These are phyloP conservation scores for Kuraishia ogatae DNA, from an alignment of 805 yeast genomes.

Conservation along the genomic window DNA sequence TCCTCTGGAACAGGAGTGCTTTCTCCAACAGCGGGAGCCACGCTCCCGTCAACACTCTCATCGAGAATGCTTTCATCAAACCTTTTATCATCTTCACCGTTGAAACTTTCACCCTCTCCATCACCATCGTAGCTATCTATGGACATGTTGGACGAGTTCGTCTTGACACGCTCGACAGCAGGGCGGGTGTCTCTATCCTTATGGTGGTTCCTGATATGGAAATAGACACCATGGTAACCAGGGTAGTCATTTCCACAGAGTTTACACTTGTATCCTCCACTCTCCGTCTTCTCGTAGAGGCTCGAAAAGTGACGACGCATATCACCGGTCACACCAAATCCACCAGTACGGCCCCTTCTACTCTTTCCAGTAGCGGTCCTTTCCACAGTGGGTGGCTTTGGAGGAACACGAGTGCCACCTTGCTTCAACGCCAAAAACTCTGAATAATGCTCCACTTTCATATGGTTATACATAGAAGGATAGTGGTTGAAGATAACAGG, in stretches of 20 bases:
- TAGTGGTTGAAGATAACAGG: slow-evolving; percentile 9
- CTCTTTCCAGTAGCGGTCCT: not conserved
- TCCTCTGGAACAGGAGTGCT: not conserved
- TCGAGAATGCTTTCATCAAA: not conserved
- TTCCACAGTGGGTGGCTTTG: slow-evolving; percentile 1
- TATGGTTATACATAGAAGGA: slow-evolving; percentile 14
- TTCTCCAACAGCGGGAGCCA: not conserved
- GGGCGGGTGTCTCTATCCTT: slow-evolving; percentile 9
- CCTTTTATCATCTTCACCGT: not conserved
- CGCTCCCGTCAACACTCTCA: not conserved
- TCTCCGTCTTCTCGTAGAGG: slow-evolving; percentile 8
- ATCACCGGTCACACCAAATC: not conserved
- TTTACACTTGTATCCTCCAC: slow-evolving; percentile 10
- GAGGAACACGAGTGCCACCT: not conserved
- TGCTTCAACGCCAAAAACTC: slow-evolving; percentile 9
- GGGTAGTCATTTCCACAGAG: slow-evolving; percentile 11
- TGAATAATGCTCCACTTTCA: slow-evolving; percentile 9
- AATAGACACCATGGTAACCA: slow-evolving; percentile 16
- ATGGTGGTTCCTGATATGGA: slow-evolving; percentile 14
- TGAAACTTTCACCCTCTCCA: not conserved
- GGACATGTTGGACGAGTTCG: not conserved
- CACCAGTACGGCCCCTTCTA: slow-evolving; percentile 1
- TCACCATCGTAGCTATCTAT: not conserved
- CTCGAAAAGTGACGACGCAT: not conserved
- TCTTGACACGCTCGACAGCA: not conserved